Base-by-base conservation (phyloP, 1,284 basidiomycete species). In the Fomitopsis betulina region DNA sequence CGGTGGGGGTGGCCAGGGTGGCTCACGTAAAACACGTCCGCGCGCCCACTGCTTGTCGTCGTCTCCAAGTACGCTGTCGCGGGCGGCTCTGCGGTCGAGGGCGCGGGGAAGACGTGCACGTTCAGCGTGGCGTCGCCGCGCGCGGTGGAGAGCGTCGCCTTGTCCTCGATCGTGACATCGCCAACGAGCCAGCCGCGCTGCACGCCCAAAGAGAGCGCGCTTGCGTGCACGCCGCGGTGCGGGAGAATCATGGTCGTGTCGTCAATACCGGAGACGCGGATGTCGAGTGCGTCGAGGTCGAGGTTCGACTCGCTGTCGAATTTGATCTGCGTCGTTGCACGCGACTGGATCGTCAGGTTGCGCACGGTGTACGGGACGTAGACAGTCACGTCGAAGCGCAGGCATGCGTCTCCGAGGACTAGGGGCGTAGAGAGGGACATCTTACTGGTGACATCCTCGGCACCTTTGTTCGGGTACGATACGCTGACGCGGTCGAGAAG, bases 101-200 rank as follows among this genome's bases (percentile, higher is more conserved):
- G 62, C 30, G 66, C 60, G n/a, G 80, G 81, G 62, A 76, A 70
- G 21, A 79, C 74, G 58, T 75, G 76, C 57, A 85, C 70, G 66
- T 82, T 79, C 39, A 79, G 65, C 45, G 76, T 66, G n/a, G 79
- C 81, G 62, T 79, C 74, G 17, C 82, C 81, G 37, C 76, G 74
- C 68, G 80, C 78, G 1, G 82, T 84, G 15, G 66, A 69, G 60
- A 86, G 70, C 17, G 64, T 65, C 4, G 79, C 75, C 58, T 67
- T 69, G 35, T 78, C 72, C 25, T 74, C 71, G 61, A 84, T 68
- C 17, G 79, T 70, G 43, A 79, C 75, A 53, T 81, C 78, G 23
- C 84, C 84, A n/a, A 82, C 80, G 55, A 85, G 76, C 78, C 81
- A 85, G n/a, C 83, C 84, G 50, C 77, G 71, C 62, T 67, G 75